Conservation (phyloP, 2,329 filamentous ascomycete species). For the Cladophialophora yegresii region DNA sequence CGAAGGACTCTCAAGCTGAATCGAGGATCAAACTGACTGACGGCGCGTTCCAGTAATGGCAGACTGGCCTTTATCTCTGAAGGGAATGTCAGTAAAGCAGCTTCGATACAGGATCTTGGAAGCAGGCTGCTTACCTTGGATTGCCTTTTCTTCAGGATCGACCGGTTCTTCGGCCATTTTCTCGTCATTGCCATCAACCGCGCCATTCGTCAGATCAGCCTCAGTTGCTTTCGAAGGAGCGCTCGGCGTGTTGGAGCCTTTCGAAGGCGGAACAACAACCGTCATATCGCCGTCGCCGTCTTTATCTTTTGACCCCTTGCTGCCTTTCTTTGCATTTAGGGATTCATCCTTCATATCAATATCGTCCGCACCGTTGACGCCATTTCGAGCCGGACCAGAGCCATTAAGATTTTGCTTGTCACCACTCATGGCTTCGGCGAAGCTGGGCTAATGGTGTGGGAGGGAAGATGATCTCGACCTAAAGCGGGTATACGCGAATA, state of each 20-base stretch:
- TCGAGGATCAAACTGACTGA: slow-evolving; percentile 88
- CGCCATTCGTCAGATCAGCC: slow-evolving; percentile 72
- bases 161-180: slow-evolving; percentile 48
- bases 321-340: slow-evolving; percentile 53
- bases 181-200: slow-evolving; percentile 41
- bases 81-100: slow-evolving; percentile 6
- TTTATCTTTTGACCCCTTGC: slow-evolving; percentile 66
- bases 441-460: background rate
- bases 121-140: slow-evolving; percentile 44
- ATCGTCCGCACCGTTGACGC: slow-evolving; percentile 66
- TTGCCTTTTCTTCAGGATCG: slow-evolving; percentile 54
- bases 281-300: slow-evolving; percentile 78
- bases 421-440: slow-evolving; percentile 60
- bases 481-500: background rate
- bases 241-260: slow-evolving; percentile 61
- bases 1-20: slow-evolving; percentile 92
- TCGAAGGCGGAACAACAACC: slow-evolving; percentile 73
- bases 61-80: slow-evolving; percentile 95
- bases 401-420: slow-evolving; percentile 69
- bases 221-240: slow-evolving; percentile 63
- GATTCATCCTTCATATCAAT: slow-evolving; percentile 70
- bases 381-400: slow-evolving; percentile 69
- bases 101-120: background rate
- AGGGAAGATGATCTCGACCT: background rate
- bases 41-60: slow-evolving; percentile 83